Conservation (phyloP, 768 basidiomycete genomes). For the Calocybe indica region DNA sequence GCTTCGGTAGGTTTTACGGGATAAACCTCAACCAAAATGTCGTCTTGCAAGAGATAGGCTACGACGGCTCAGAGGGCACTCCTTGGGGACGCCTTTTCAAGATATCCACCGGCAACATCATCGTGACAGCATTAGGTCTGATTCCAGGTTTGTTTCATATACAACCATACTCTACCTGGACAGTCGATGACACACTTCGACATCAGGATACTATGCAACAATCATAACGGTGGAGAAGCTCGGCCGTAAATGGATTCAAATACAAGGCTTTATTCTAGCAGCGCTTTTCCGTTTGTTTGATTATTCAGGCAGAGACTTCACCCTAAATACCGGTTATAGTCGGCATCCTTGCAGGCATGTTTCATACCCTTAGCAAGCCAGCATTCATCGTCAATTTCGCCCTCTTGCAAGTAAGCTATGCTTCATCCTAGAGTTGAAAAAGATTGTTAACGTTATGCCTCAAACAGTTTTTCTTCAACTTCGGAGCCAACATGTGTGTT, state of each 20-base stretch:
- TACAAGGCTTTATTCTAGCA: conserved; percentile 66
- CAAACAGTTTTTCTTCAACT: conserved; percentile 71
- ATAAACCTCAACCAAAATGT: conserved; percentile 69
- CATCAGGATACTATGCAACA: conserved; percentile 59
- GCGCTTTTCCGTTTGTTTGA: conserved; percentile 60
- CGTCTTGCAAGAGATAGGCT: conserved; percentile 71
- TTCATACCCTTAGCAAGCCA: conserved; percentile 45
- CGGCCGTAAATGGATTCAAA: conserved; percentile 73
- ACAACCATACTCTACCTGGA: background rate
- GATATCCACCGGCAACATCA: conserved; percentile 60
- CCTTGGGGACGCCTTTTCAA: conserved; percentile 67
- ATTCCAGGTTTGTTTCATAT: conserved; percentile 46
- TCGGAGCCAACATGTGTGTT: conserved; percentile 63
- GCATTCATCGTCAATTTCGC: conserved; percentile 71
- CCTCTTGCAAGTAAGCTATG: conserved; percentile 44
- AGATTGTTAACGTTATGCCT: too few species aligned
- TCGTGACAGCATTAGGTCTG: conserved; percentile 70
- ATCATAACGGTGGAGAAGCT: conserved; percentile 66
- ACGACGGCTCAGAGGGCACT: conserved; percentile 47
- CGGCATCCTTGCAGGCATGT: conserved; percentile 62
- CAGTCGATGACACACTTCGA: background rate
- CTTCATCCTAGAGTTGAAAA: background rate
- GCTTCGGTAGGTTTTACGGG: conserved; percentile 57
- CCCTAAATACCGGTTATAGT: too few species aligned
- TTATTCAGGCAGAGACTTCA: too few species aligned